Conservation (phyloP, 176 grass and related monocot genomes). For the Puya raimondii region DNA sequence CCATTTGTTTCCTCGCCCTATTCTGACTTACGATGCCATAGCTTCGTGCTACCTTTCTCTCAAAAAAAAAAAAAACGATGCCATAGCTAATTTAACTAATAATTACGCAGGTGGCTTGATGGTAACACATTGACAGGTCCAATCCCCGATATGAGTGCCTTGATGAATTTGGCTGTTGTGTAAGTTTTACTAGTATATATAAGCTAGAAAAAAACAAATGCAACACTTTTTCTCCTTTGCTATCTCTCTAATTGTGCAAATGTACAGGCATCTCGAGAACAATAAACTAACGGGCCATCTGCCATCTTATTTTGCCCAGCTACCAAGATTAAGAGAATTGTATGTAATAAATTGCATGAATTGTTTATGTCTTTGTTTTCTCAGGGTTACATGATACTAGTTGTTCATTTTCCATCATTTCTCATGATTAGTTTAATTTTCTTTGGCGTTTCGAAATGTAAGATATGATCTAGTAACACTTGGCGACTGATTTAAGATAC, state of each 20-base stretch:
- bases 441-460: background rate
- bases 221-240: background rate
- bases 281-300: background rate
- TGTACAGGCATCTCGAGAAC: constrained; percentile 7
- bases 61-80: too few relatives aligned
- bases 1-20: background rate
- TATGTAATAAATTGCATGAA: constrained; percentile 1
- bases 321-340: constrained; percentile 12
- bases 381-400: background rate
- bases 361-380: background rate
- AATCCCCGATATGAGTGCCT: constrained; percentile 4
- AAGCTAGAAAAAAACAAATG: background rate
- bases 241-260: background rate
- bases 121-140: background rate
- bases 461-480: background rate
- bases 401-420: background rate
- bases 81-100: background rate
- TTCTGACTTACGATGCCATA: background rate
- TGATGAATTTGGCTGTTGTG: background rate
- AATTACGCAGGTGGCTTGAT: constrained; percentile 7
- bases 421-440: background rate
- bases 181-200: constrained; percentile 3
- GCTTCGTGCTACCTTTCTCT: too few relatives aligned
- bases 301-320: constrained; percentile 3
- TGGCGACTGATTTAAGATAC: background rate